Evolutionary conservation across 148 eudicot species (phyloP).

Genomic region (Fallopia convolvulus): DNA sequence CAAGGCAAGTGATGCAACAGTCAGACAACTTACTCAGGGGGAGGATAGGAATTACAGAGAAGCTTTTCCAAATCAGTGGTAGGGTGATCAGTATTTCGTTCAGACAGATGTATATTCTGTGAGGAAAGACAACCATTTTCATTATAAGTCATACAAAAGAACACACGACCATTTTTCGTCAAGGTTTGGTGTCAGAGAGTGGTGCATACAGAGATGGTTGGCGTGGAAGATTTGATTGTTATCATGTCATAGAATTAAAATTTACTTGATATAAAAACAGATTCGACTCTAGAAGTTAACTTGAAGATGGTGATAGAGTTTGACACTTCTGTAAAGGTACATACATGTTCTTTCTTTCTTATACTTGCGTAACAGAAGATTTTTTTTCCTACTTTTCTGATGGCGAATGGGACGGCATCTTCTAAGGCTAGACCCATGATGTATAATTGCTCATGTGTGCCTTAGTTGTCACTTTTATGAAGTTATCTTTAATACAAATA

Average conservation of each 20-base stretch:
- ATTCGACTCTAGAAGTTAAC: not conserved
- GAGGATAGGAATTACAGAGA: conserved; percentile 61
- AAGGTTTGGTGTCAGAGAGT: too few species aligned
- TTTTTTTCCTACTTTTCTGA: not conserved
- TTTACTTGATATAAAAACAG: not conserved
- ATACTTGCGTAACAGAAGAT: not conserved
- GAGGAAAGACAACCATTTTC: not conserved
- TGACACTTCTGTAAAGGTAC: not conserved
- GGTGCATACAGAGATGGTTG: not conserved
- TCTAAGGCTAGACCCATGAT: not conserved
- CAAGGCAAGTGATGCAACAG: conserved; percentile 48
- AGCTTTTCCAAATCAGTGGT: conserved; percentile 81
- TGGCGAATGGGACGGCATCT: not conserved
- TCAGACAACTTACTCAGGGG: conserved; percentile 45
- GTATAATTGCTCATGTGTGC: too few species aligned
- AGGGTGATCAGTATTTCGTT: conserved; percentile 9
- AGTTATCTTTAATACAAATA: too few species aligned
- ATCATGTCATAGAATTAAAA: not conserved
- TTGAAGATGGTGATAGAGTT: not conserved
- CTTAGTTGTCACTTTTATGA: too few species aligned
- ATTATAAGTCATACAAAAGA: not conserved
- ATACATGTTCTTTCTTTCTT: not conserved
- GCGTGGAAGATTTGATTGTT: not conserved
- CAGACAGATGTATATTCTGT: not conserved
- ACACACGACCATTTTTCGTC: too few species aligned